Evolutionary conservation across 164 flowering plant genomes (phyloP).

Genomic region (Santalum album): DNA sequence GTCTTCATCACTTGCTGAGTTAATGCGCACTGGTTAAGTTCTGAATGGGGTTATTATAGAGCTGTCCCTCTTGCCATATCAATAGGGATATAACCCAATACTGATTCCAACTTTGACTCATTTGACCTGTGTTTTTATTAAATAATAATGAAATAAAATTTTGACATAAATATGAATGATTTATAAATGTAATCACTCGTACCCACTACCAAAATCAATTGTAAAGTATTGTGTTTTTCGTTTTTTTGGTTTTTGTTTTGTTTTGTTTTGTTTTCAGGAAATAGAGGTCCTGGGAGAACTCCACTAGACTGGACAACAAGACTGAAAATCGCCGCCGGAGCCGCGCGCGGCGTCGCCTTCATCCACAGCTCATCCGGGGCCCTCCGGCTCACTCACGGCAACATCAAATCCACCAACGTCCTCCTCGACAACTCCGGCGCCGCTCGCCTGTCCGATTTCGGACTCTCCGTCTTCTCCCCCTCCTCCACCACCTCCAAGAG

Average conservation of each 20-base stretch:
- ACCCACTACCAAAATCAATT: too few species aligned
- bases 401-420: conserved; percentile 77
- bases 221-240: background rate
- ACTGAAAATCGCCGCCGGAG: conserved; percentile 71
- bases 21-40: too few species aligned
- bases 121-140: too few species aligned
- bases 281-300: conserved; percentile 79
- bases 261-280: conserved; percentile 55
- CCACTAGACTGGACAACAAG: conserved; percentile 84
- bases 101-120: too few species aligned
- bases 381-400: conserved; percentile 58
- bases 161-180: too few species aligned
- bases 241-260: background rate
- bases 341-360: conserved; percentile 66
- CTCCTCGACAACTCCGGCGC: conserved; percentile 53
- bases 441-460: conserved; percentile 58
- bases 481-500: conserved; percentile 22
- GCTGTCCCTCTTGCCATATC: too few species aligned
- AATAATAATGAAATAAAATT: too few species aligned
- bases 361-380: conserved; percentile 31
- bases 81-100: too few species aligned
- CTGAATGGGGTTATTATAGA: too few species aligned
- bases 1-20: too few species aligned
- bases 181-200: too few species aligned
- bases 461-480: conserved; percentile 42